A percentile compares a stretch with the other conserved stretches of the same genome.
Evolutionary conservation across 768 basidiomycete species (phyloP).

Genomic region (Leucogyrophana mollusca): DNA sequence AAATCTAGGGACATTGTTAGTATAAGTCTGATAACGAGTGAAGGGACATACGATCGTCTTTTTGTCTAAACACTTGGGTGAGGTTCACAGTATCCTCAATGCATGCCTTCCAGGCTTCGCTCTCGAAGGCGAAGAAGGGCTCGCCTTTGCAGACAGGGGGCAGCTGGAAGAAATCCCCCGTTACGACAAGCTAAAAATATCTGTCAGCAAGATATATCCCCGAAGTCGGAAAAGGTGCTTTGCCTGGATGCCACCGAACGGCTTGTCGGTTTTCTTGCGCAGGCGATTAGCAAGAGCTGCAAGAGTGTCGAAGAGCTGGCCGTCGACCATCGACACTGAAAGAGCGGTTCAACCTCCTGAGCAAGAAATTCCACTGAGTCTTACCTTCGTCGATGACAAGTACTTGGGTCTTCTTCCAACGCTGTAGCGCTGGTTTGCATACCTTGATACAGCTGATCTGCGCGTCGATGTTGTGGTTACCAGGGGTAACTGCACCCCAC

Average conservation of each 20-base stretch:
- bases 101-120: slow-evolving; percentile 41
- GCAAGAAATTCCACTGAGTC: slow-evolving; percentile 4
- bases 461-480: slow-evolving; percentile 38
- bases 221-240: not conserved
- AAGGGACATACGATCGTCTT: slow-evolving; percentile 53
- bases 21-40: not conserved
- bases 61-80: slow-evolving; percentile 74
- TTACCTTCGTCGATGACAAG: slow-evolving; percentile 67
- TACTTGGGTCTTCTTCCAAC: slow-evolving; percentile 58
- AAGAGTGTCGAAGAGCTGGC: slow-evolving; percentile 57
- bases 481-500: slow-evolving; percentile 58
- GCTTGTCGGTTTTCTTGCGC: slow-evolving; percentile 46
- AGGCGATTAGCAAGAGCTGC: slow-evolving; percentile 49
- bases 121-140: slow-evolving; percentile 67
- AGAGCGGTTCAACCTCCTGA: not conserved
- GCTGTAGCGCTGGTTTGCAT: slow-evolving; percentile 51
- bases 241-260: slow-evolving; percentile 71
- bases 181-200: slow-evolving; percentile 42
- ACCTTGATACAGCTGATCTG: slow-evolving; percentile 49
- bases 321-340: slow-evolving; percentile 72
- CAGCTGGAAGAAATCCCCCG: slow-evolving; percentile 61
- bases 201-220: not conserved
- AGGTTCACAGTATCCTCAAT: slow-evolving; percentile 62
- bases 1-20: slow-evolving; percentile 42
- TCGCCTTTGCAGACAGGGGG: slow-evolving; percentile 48